These are phyloP conservation scores for Hymenoscyphus infarciens DNA, from an alignment of 2,329 filamentous ascomycete genomes.

Conservation along the genomic window DNA sequence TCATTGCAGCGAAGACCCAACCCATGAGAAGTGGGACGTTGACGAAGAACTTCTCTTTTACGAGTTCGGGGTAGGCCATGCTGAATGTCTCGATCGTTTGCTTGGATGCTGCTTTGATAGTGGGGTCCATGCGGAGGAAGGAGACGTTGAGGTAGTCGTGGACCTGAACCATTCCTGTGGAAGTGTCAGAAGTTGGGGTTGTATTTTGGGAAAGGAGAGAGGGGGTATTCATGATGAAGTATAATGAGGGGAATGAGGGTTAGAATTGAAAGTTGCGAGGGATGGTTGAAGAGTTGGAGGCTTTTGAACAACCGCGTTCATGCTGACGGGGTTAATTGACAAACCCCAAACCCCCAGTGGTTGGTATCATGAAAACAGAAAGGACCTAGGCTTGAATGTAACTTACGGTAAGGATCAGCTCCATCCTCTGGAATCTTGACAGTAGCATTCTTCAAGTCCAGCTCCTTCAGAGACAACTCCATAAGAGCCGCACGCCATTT, in stretches of 20 bases:
- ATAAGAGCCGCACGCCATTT: slow-evolving; percentile 87
- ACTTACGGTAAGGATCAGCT: slow-evolving; percentile 71
- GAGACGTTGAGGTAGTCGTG: slow-evolving; percentile 89
- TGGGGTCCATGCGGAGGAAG: slow-evolving; percentile 77
- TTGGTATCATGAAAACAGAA: not conserved
- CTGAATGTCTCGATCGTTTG: slow-evolving; percentile 80
- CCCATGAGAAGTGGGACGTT: slow-evolving; percentile 88
- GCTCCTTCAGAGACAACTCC: slow-evolving; percentile 76
- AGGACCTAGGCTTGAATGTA: not conserved
- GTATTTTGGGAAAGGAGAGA: too few species aligned
- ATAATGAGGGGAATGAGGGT: too few species aligned
- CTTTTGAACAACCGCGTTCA: too few species aligned
- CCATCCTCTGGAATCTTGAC: slow-evolving; percentile 58
- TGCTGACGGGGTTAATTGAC: not conserved
- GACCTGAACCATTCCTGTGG: slow-evolving; percentile 66
- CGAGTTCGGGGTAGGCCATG: slow-evolving; percentile 82
- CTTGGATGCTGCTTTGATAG: slow-evolving; percentile 70
- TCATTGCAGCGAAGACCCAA: slow-evolving; percentile 75
- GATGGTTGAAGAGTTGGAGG: too few species aligned
- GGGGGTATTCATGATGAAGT: too few species aligned
- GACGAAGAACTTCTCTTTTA: slow-evolving; percentile 91
- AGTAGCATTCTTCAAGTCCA: slow-evolving; percentile 67
- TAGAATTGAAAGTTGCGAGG: too few species aligned
- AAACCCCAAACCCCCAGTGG: not conserved
- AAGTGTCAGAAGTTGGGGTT: not conserved